Base-by-base conservation (phyloP, 73 alveolate species). In the Paramecium primaurelia region DNA sequence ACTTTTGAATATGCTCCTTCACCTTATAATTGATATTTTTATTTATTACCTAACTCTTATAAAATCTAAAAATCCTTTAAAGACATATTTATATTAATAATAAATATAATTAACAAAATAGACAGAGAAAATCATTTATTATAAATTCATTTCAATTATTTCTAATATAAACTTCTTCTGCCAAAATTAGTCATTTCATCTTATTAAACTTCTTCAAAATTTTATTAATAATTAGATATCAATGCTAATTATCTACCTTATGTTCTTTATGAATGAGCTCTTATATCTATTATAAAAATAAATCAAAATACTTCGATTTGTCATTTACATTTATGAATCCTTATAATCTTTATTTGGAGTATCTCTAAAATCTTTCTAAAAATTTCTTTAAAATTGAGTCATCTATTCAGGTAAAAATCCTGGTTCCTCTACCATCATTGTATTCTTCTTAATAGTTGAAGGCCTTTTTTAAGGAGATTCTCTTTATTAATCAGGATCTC, bases 1-100 rank as follows among this genome's bases (percentile, higher is more conserved):
- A 95, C 96, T 54, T 77, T 92, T 47, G 97, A 93, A 83, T 96
- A 96, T 22, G 98, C 92, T 71, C 99, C 98, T 86, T 96, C 98
- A 69, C 99, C 99, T 92, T 14, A 20, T 11, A 20, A n/a, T 75
- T n/a, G n/a, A 10, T 86, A 25, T 1, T 5, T 26, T 64, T 7
- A 6, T 28, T 32, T 16, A 8, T 36, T 73, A 44, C 73, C 91
- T 60, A 58, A 18, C 11, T 86, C 86, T 18, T 59, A 36, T 11
- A 58, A 30, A 42, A 86, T 86, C 59, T 86, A 20, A 54, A 86
- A 86, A 47, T 86, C 86, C 71, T 37, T 86, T 9, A 54, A 11
- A 38, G 93, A 59, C 88, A 86, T 86, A 32, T 77, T 77, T 36
- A 51, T 77, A 4, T 44, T 64, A n/a, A 18, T 54, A 36, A 54